Evolutionary conservation across 176 grass and related monocot species (phyloP).

Genomic region (Phoenix roebelenii): DNA sequence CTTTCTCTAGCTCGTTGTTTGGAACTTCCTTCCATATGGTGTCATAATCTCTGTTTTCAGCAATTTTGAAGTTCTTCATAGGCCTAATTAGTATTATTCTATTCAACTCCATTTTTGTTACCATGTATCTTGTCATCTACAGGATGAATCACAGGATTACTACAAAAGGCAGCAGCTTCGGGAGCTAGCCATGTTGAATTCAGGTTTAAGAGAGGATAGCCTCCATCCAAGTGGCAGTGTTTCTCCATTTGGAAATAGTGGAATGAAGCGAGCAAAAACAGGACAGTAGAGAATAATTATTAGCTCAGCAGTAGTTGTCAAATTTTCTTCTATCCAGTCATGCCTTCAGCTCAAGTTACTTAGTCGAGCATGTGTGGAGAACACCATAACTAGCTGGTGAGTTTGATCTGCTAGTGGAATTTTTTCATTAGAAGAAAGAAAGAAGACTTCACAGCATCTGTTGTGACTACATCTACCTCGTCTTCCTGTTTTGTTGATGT

Average conservation of each 20-base stretch:
- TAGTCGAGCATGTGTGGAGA: background rate
- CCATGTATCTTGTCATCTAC: constrained; percentile 1
- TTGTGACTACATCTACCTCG: background rate
- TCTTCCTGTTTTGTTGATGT: constrained; percentile 2
- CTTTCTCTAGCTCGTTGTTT: constrained; percentile 3
- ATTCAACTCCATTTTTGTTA: too few species aligned
- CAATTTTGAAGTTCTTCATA: background rate
- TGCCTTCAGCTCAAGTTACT: background rate
- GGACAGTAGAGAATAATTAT: constrained; percentile 21
- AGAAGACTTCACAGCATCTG: background rate
- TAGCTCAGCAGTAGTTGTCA: too few species aligned
- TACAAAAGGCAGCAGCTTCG: constrained; percentile 93
- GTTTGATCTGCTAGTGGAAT: too few species aligned
- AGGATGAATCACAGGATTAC: constrained; percentile 93
- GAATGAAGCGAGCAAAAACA: constrained; percentile 71
- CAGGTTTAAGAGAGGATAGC: constrained; percentile 65
- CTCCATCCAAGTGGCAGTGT: constrained; percentile 54
- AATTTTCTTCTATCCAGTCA: too few species aligned
- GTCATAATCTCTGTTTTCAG: constrained; percentile 3
- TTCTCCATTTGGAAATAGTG: constrained; percentile 47
- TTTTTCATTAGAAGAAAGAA: too few species aligned
- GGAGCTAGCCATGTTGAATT: constrained; percentile 91
- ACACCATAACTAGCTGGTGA: background rate
- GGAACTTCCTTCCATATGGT: background rate
- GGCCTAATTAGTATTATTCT: too few species aligned